phyloP scores from a whole-genome alignment of 164 flowering plant genomes.

The grape (Vitis vinifera) region ASM3070453v1 NC_081819.1:6628501-6629000 shows the following conservation, averaged over 20 bases:
- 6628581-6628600: conserved; percentile 9
- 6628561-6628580: conserved; percentile 14
- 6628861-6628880: neutral
- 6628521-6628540: no score
- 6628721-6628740: conserved; percentile 9
- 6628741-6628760: neutral
- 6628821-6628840: conserved; percentile 22
- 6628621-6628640: neutral
- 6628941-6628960: no score
- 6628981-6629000: no score
- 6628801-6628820: conserved; percentile 18
- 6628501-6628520: no score
- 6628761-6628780: conserved; percentile 9
- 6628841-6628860: conserved; percentile 18
- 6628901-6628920: no score
- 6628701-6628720: conserved; percentile 18
- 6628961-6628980: no score
- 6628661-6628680: conserved; percentile 24
- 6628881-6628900: no score
- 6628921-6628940: no score
- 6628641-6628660: conserved; percentile 14
- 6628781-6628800: conserved; percentile 16
- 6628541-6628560: neutral
- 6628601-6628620: conserved; percentile 7
- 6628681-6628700: conserved; percentile 19